A percentile compares a stretch with the other conserved stretches of the same genome.
These are phyloP conservation scores for Aureobasidium sp. DNA, from an alignment of 2,329 filamentous ascomycete species.

Conservation along the genomic window DNA sequence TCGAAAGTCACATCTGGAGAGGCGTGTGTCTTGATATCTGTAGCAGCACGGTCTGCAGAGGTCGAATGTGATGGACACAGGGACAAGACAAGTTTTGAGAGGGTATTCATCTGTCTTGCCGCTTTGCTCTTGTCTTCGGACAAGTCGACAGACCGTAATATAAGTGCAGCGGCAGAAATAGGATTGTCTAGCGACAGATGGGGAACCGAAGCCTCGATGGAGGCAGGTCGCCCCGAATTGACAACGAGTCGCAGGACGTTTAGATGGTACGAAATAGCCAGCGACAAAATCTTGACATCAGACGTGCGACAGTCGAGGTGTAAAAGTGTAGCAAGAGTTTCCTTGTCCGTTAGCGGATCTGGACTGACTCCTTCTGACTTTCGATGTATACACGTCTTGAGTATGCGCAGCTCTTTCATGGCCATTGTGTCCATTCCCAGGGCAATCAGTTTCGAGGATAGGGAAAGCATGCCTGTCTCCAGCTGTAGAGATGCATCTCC, in stretches of 20 bases:
- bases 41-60: constrained; percentile 50
- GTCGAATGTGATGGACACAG: constrained; percentile 59
- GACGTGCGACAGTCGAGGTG: constrained; percentile 44
- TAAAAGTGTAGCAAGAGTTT: constrained; percentile 52
- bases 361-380: neutral
- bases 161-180: constrained; percentile 51
- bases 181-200: constrained; percentile 44
- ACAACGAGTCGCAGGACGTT: constrained; percentile 57
- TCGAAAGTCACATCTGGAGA: constrained; percentile 50
- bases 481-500: constrained; percentile 47
- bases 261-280: constrained; percentile 56
- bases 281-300: constrained; percentile 31
- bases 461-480: constrained; percentile 63
- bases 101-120: constrained; percentile 55
- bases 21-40: constrained; percentile 46
- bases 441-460: constrained; percentile 56
- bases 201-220: constrained; percentile 49
- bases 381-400: constrained; percentile 35
- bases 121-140: constrained; percentile 46
- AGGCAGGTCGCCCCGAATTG: constrained; percentile 48
- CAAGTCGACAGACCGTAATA: constrained; percentile 40
- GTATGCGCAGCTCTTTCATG: constrained; percentile 55
- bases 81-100: constrained; percentile 57
- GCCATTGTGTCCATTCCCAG: constrained; percentile 60
- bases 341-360: constrained; percentile 21